Evolutionary conservation across 805 yeast genomes (phyloP), one percentile per base, ranked within the genome.

Genomic region (Danielozyma ontarioensis): DNA sequence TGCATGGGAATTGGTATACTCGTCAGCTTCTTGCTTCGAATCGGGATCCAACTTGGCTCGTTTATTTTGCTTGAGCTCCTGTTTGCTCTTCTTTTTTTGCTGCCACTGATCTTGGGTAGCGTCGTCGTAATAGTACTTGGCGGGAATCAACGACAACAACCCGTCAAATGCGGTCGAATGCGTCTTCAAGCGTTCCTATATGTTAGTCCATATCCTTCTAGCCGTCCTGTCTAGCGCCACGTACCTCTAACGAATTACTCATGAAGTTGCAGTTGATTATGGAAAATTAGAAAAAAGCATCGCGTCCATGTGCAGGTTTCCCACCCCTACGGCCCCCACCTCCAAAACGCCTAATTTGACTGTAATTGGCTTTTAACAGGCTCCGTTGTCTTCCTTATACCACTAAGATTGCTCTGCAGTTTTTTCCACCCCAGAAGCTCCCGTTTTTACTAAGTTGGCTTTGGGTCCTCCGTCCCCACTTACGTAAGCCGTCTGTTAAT

Each of bases 71-170:
- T 68, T 75, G 14, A 68, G 58, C 44, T 85, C 87, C 34, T 71
- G 76, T 46, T 82, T 83, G 19, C 77, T 59, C 59, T 80, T 75
- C 65, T 87, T 86, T 64, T 79, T 84, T 47, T 80, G 82, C 47
- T 81, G 80, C 97, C 97, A 89, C 60, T 90, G 97, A 33, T 81
- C 80, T 48, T 82, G 79, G 2, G 90, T 81, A 37, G 85, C 90
- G 25, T 84, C 96, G 56, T 89, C 96, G 55, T 85, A 88, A 56
- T 90, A 90, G 52, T 83, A 88, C 53, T 88, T 87, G 3, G 97
- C 95, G 3, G 97, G 97, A 37, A 90, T 89, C 57, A 90, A 66
- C 14, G 96, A 86, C 38, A 90, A 67, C 33, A 90, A 66, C 16
- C 97, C 95, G 53, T 85, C 86, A 56, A 90, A 90, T 3, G 96